These are phyloP conservation scores for Mollisia scopiformis DNA, from an alignment of 2,329 filamentous ascomycete species.

Conservation along the genomic window DNA sequence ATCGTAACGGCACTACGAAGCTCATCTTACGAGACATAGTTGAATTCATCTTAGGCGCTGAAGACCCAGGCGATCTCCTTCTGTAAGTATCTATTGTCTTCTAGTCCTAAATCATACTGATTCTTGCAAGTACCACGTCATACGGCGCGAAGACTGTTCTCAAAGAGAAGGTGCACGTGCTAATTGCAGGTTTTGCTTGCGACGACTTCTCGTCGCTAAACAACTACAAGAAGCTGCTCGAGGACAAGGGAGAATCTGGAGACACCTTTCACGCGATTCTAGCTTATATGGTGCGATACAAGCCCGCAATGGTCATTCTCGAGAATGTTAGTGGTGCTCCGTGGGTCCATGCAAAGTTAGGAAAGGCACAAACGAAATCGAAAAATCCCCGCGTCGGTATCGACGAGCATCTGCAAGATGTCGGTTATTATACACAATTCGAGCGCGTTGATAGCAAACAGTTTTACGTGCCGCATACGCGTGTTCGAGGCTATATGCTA, in stretches of 20 bases:
- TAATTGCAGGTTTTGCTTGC: conserved; percentile 76
- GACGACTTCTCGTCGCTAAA: conserved; percentile 76
- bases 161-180: conserved; percentile 61
- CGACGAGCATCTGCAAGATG: conserved; percentile 19
- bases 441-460: conserved; percentile 67
- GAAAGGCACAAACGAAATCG: background rate
- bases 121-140: conserved; percentile 62
- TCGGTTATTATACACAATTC: conserved; percentile 58
- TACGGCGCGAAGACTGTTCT: conserved; percentile 63
- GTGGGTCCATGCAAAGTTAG: conserved; percentile 50
- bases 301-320: conserved; percentile 67
- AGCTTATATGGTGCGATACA: conserved; percentile 54
- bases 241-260: conserved; percentile 63
- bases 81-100: conserved; percentile 15
- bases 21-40: conserved; percentile 61
- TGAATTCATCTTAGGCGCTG: conserved; percentile 45
- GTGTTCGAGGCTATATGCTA: conserved; percentile 61
- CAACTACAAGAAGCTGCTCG: conserved; percentile 51
- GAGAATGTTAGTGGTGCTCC: conserved; percentile 70
- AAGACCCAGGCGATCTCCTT: background rate
- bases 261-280: conserved; percentile 67
- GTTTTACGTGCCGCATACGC: conserved; percentile 74
- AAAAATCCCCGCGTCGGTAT: conserved; percentile 11
- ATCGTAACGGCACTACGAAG: conserved; percentile 56
- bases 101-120: background rate